These are phyloP conservation scores for Marasmius tenuissimus DNA, from an alignment of 1,284 basidiomycete species.

Conservation along the genomic window DNA sequence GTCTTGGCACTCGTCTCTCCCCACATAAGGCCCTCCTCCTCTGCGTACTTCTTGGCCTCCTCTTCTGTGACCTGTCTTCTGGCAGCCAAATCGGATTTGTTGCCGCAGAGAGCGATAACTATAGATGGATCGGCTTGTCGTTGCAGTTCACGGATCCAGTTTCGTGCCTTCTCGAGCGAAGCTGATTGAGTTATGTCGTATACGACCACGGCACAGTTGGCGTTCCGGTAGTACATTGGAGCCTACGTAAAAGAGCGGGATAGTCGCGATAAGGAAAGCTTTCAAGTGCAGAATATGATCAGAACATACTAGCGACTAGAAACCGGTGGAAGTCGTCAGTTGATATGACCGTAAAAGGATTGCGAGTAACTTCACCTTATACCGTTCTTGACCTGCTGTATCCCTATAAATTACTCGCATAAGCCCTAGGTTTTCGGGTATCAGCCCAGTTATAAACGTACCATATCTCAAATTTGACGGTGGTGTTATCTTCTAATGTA, in stretches of 20 bases:
- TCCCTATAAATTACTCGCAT: conserved; percentile 54
- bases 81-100: conserved; percentile 87
- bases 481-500: conserved; percentile 84
- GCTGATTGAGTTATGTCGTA: conserved; percentile 87
- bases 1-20: conserved; percentile 95
- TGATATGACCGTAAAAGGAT: conserved; percentile 21
- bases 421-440: conserved; percentile 6
- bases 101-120: conserved; percentile 93
- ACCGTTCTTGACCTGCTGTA: conserved; percentile 91
- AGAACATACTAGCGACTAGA: conserved; percentile 60
- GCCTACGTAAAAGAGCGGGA: conserved; percentile 48
- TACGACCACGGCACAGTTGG: conserved; percentile 85
- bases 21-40: conserved; percentile 95
- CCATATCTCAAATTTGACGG: conserved; percentile 99
- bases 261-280: background rate
- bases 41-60: conserved; percentile 90
- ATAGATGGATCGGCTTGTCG: conserved; percentile 97
- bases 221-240: conserved; percentile 92
- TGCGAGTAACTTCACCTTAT: conserved; percentile 61
- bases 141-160: conserved; percentile 96
- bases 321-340: conserved; percentile 13
- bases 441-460: conserved; percentile 35
- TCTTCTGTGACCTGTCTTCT: conserved; percentile 82
- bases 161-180: conserved; percentile 93
- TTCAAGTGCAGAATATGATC: conserved; percentile 10